Conservation (phyloP, 148 eudicot species). For the Rhododendron molle region DNA sequence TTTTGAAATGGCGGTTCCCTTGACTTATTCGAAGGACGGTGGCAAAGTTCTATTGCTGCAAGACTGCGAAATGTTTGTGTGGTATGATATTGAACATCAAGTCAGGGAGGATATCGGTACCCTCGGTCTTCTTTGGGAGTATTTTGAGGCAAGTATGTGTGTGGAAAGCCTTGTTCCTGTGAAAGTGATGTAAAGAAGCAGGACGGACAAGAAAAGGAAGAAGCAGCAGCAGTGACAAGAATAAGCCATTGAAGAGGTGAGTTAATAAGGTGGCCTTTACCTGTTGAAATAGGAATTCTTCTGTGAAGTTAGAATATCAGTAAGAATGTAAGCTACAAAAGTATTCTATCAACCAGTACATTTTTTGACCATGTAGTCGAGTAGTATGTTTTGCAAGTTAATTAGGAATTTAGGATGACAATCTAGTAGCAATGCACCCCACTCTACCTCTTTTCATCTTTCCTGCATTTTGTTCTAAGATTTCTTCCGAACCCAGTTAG, state of each 20-base stretch:
- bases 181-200: too few species aligned
- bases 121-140: too few species aligned
- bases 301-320: neutral
- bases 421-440: neutral
- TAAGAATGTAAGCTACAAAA: neutral
- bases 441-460: neutral
- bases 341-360: neutral
- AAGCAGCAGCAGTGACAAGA: too few species aligned
- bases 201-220: too few species aligned
- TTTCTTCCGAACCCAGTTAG: neutral
- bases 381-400: neutral
- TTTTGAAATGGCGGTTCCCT: too few species aligned
- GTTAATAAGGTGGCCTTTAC: neutral
- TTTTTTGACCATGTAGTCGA: neutral
- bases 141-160: neutral
- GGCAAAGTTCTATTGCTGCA: too few species aligned
- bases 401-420: neutral
- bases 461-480: neutral
- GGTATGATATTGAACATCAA: too few species aligned
- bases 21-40: too few species aligned
- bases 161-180: conserved; percentile 10
- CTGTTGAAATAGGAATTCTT: neutral
- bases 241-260: neutral
- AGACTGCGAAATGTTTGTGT: too few species aligned
- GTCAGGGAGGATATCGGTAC: too few species aligned